Evolutionary conservation across 2,329 filamentous ascomycete genomes (phyloP), one percentile per base, ranked within the genome.

Genomic region (Berkeleyomyces basicola): DNA sequence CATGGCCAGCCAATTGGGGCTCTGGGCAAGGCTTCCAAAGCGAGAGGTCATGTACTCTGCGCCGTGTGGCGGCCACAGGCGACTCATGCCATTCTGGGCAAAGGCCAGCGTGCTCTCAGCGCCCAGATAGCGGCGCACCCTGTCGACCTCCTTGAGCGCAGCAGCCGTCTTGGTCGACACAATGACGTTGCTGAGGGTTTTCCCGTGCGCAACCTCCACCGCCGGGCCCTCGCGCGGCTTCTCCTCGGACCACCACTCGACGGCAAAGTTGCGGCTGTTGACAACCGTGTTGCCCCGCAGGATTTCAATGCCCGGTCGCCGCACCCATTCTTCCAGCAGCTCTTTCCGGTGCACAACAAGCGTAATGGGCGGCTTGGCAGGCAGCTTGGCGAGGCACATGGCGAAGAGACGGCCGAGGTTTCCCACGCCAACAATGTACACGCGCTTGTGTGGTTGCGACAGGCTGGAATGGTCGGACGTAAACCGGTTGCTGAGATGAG

Each of bases 41-140:
- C 79, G 73, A 61, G 72, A 69, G 1, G 68, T 66, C 43, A 71
- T 70, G 68, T 81, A 82, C 1, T 69, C 64, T 3, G 68, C 67
- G 2, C 79, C 79, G 59, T 76, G 70, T 6, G 80, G 80, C 33
- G 79, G 79, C 80, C 80, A 82, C 14, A 82, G 71, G 66, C 76
- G 78, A 40, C 88, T 90, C 82, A 96, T 87, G 57, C 92, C 92
- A 68, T 96, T 96, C 68, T 96, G 91, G 33, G 89, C 75, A 68
- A 96, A 88, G 10, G 86, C 78, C n/a, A 96, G 82, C 0, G 88
- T 87, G n/a, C 85, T 88, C 3, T 78, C 72, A 2, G 74, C 72
- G 66, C 83, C 79, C 2, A 84, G 78, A 61, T 95, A 81, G 0
- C 80, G 73, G 5, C 80, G 75, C 11, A 96, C 72, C 16, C 75